phyloP scores from a whole-genome alignment of 2,329 filamentous ascomycete species.

The Penicillium sp. region DNA sequence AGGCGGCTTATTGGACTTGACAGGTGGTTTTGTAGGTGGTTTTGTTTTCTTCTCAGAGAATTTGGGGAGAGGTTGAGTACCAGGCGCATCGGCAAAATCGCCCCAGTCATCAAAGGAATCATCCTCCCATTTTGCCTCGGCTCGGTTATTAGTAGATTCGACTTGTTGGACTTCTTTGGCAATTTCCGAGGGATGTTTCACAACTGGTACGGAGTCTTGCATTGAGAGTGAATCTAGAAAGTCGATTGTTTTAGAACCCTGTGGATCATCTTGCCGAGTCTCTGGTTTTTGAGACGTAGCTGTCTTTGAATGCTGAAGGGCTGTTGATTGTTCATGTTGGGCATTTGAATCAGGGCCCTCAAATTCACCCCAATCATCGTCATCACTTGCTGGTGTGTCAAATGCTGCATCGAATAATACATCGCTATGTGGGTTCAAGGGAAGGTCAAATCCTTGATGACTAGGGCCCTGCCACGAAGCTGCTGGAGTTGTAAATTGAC shows the following conservation, averaged over 20 bases:
- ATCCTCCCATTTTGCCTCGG: slow-evolving; percentile 16
- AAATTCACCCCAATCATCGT: slow-evolving; percentile 49
- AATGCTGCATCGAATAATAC: slow-evolving; percentile 63
- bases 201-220: slow-evolving; percentile 18
- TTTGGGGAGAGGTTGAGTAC: slow-evolving; percentile 7
- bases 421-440: slow-evolving; percentile 37
- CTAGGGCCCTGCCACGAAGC: slow-evolving; percentile 4
- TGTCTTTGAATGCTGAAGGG: not conserved
- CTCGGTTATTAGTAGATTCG: slow-evolving; percentile 16
- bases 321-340: not conserved
- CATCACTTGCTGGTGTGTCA: slow-evolving; percentile 28
- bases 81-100: slow-evolving; percentile 17
- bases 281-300: not conserved
- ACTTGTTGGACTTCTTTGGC: not conserved
- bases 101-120: slow-evolving; percentile 22
- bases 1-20: slow-evolving; percentile 5
- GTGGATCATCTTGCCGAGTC: not conserved
- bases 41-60: slow-evolving; percentile 11
- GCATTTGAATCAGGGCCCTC: slow-evolving; percentile 33
- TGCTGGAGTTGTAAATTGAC: slow-evolving; percentile 7
- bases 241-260: slow-evolving; percentile 17
- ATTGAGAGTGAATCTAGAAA: slow-evolving; percentile 32
- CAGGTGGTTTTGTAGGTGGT: slow-evolving; percentile 4
- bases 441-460: slow-evolving; percentile 16
- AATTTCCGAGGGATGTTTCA: not conserved